A percentile compares a stretch with the other conserved stretches of the same genome.
phyloP scores from a whole-genome alignment of 140 eudicot genomes.

The Cichorium intybus region DNA sequence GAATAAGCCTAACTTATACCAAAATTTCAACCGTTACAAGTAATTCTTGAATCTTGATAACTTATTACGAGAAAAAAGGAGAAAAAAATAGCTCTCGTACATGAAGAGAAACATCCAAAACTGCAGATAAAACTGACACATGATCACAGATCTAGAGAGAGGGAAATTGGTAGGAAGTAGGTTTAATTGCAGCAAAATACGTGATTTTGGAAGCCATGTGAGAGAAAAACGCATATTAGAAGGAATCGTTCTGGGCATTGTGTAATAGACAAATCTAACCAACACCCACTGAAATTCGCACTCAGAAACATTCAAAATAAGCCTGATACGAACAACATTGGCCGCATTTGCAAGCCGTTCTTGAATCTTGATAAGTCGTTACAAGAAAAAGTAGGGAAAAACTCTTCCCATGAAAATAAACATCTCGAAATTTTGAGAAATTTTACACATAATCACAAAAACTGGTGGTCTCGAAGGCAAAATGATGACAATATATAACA shows the following conservation, averaged over 20 bases:
- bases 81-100: slow-evolving; percentile 9
- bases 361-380: slow-evolving; percentile 6
- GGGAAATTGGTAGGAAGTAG: slow-evolving; percentile 29
- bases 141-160: slow-evolving; percentile 7
- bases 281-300: slow-evolving; percentile 5
- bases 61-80: not conserved
- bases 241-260: slow-evolving; percentile 7
- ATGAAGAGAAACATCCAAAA: slow-evolving; percentile 14
- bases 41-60: slow-evolving; percentile 20
- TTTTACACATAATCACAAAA: not conserved
- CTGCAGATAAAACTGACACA: slow-evolving; percentile 15
- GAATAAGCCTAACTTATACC: not conserved
- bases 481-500: not conserved
- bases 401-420: slow-evolving; percentile 5
- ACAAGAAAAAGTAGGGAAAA: not conserved
- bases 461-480: not conserved
- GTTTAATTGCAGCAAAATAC: slow-evolving; percentile 23
- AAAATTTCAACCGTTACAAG: slow-evolving; percentile 14
- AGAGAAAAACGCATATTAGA: not conserved
- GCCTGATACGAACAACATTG: slow-evolving; percentile 4
- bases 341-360: not conserved
- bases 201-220: slow-evolving; percentile 11
- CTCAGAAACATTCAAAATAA: slow-evolving; percentile 11
- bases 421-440: not conserved
- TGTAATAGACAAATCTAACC: slow-evolving; percentile 8